phyloP scores from a whole-genome alignment of 306 rosid genomes.

The Lathyrus aphaca region DNA sequence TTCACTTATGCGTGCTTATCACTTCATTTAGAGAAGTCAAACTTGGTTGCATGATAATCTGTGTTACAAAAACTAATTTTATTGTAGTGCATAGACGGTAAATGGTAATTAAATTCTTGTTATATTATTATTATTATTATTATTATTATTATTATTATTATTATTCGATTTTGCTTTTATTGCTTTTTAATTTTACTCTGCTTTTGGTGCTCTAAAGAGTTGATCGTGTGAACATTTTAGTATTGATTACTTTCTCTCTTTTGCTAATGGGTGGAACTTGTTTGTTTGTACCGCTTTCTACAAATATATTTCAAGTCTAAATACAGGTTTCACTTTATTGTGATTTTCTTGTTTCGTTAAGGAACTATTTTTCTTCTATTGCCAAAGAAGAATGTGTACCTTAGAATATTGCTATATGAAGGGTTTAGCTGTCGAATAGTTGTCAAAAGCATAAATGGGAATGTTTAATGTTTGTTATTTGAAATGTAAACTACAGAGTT shows the following conservation, averaged over 20 bases:
- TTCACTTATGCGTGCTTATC: not conserved
- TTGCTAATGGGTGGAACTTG: not conserved
- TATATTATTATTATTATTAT: not conserved
- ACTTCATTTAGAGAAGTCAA: not conserved
- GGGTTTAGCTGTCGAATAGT: not conserved
- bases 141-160: not conserved
- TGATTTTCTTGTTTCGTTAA: slow-evolving; percentile 1
- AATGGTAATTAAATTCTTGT: not conserved
- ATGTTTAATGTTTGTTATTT: not conserved
- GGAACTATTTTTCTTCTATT: slow-evolving; percentile 1
- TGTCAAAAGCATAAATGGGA: not conserved
- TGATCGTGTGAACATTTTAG: not conserved
- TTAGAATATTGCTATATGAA: not conserved
- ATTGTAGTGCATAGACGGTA: not conserved
- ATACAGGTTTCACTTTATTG: not conserved
- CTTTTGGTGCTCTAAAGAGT: not conserved
- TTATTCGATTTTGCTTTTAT: not conserved
- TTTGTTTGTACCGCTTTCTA: not conserved
- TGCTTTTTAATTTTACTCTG: not conserved
- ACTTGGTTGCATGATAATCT: not conserved
- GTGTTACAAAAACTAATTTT: not conserved
- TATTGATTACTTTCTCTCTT: not conserved
- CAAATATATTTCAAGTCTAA: slow-evolving; percentile 1
- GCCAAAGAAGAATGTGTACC: not conserved
- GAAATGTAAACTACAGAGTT: not conserved